A percentile compares a stretch with the other conserved stretches of the same genome.
phyloP scores from a whole-genome alignment of 495 filamentous ascomycete genomes.

The Extremus antarcticus region DNA sequence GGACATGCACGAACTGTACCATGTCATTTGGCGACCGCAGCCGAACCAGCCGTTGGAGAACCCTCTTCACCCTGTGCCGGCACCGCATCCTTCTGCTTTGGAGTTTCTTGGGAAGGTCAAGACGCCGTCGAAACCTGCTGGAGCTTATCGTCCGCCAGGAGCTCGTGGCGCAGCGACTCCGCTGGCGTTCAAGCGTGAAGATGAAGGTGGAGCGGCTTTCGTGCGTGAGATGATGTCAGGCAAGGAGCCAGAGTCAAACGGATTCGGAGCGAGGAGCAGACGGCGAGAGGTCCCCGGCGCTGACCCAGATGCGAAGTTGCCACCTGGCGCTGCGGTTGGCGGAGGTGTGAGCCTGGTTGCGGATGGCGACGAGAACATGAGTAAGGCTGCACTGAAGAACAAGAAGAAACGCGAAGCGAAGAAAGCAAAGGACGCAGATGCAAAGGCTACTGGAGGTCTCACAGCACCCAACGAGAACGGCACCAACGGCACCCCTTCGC shows the following conservation, averaged over 20 bases:
- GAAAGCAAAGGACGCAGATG: conserved; percentile 71
- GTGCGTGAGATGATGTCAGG: conserved; percentile 65
- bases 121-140: conserved; percentile 86
- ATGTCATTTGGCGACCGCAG: conserved; percentile 81
- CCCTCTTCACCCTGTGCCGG: conserved; percentile 64
- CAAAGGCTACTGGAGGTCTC: conserved; percentile 35
- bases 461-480: conserved; percentile 27
- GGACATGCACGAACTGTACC: conserved; percentile 88
- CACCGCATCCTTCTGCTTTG: conserved; percentile 72
- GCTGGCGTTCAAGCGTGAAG: conserved; percentile 92
- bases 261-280: conserved; percentile 47
- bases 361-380: conserved; percentile 56
- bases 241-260: conserved; percentile 45
- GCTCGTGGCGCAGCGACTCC: conserved; percentile 82
- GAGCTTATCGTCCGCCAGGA: conserved; percentile 93
- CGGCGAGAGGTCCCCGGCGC: conserved; percentile 73
- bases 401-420: conserved; percentile 98
- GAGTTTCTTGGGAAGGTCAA: conserved; percentile 76
- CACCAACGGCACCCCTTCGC: conserved; percentile 17
- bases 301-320: conserved; percentile 48
- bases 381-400: conserved; percentile 86
- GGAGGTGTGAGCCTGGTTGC: conserved; percentile 52
- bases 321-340: conserved; percentile 58
- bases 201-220: conserved; percentile 88
- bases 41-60: conserved; percentile 54